A percentile compares a stretch with the other conserved stretches of the same genome.
These are phyloP conservation scores for Cryptosporidium canis DNA, from an alignment of 169 alveolate species.

Conservation along the genomic window DNA sequence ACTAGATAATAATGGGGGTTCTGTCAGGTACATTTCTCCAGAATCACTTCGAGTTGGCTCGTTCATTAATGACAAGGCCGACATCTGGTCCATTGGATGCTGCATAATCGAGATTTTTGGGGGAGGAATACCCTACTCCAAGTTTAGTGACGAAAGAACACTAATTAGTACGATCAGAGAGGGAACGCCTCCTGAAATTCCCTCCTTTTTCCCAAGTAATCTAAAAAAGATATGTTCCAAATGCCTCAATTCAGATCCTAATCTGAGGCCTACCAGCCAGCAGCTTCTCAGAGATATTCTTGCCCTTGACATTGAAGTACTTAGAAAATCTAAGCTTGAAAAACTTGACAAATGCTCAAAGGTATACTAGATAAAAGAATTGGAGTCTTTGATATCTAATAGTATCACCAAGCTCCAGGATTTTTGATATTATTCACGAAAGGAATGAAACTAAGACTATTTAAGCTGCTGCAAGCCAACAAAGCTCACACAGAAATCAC, in stretches of 20 bases:
- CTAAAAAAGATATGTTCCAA: constrained; percentile 50
- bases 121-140: constrained; percentile 82
- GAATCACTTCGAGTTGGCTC: constrained; percentile 81
- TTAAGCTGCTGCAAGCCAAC: too few relatives aligned
- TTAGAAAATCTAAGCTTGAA: constrained; percentile 30
- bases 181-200: constrained; percentile 49
- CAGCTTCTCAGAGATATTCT: constrained; percentile 5
- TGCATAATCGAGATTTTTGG: constrained; percentile 84
- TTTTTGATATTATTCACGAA: too few relatives aligned
- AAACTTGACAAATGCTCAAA: constrained; percentile 17
- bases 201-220: constrained; percentile 21
- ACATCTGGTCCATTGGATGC: constrained; percentile 85
- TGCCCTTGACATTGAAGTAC: constrained; percentile 1
- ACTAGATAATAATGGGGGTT: constrained; percentile 85
- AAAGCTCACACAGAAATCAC: too few relatives aligned
- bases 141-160: constrained; percentile 73
- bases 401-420: too few relatives aligned
- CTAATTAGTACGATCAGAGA: constrained; percentile 5
- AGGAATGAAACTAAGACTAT: too few relatives aligned
- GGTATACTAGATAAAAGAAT: not conserved
- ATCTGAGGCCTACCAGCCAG: constrained; percentile 27
- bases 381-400: not conserved
- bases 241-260: constrained; percentile 31
- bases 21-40: constrained; percentile 86
- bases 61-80: constrained; percentile 81